A percentile compares a stretch with the other conserved stretches of the same genome.
Conservation (phyloP, 2,329 filamentous ascomycete species). For the Penicillium griseofulvum region DNA sequence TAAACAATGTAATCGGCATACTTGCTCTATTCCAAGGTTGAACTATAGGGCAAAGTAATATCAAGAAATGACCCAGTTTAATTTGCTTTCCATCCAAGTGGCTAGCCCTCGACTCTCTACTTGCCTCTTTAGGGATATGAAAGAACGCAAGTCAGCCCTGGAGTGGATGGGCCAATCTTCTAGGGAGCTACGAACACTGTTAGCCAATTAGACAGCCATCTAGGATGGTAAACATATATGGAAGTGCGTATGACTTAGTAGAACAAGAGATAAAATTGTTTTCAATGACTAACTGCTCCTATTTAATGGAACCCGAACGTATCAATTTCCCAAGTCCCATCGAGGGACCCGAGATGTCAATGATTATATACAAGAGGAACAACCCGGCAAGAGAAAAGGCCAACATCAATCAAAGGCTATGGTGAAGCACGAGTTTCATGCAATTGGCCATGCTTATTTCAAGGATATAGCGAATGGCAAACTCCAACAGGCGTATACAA, state of each 20-base stretch:
- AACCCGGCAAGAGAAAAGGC: slow-evolving; percentile 3
- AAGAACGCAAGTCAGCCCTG: neutral
- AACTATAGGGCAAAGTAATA: no score
- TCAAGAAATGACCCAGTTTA: neutral
- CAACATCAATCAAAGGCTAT: neutral
- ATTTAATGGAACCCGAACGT: slow-evolving; percentile 2
- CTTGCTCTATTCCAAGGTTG: neutral
- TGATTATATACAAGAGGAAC: slow-evolving; percentile 13
- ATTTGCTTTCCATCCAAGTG: neutral
- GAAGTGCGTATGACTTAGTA: neutral
- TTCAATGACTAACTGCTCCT: slow-evolving; percentile 12
- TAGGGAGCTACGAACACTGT: no score
- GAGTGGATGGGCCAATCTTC: no score
- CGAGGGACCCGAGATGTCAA: neutral
- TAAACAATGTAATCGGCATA: neutral
- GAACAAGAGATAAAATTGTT: slow-evolving; percentile 1
- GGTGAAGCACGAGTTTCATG: neutral
- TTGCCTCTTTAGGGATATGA: neutral
- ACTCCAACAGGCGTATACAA: neutral
- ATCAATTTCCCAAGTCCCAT: slow-evolving; percentile 2
- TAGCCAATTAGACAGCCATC: neutral
- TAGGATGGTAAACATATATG: neutral
- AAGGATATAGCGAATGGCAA: neutral
- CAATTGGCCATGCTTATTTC: neutral
- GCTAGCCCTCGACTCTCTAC: neutral